phyloP scores from a whole-genome alignment of 768 basidiomycete genomes.

The Termitomyces sp. region DNA sequence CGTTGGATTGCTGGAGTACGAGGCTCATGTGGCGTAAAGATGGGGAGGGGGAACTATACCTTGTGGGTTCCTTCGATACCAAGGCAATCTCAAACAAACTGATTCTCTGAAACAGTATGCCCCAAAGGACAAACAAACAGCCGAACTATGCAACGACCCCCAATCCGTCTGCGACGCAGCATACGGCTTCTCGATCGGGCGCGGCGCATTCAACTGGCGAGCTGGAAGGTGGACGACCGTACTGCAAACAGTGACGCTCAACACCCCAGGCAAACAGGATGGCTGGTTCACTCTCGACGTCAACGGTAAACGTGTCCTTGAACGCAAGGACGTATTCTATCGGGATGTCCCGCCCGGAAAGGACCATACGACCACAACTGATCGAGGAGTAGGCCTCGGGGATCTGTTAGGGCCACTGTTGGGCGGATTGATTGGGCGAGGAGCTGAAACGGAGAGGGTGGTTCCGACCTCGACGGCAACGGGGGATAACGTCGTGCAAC shows the following conservation, averaged over 20 bases:
- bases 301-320: slow-evolving; percentile 52
- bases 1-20: slow-evolving; percentile 76
- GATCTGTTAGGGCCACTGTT: slow-evolving; percentile 10
- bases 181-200: slow-evolving; percentile 75
- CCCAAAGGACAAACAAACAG: slow-evolving; percentile 65
- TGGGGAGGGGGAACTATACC: slow-evolving; percentile 74
- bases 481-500: background rate
- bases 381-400: background rate
- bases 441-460: background rate
- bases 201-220: slow-evolving; percentile 64
- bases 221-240: slow-evolving; percentile 70
- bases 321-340: slow-evolving; percentile 59
- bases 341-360: slow-evolving; percentile 33
- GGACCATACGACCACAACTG: background rate
- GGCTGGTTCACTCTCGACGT: slow-evolving; percentile 64
- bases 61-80: slow-evolving; percentile 40
- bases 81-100: background rate
- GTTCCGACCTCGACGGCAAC: background rate
- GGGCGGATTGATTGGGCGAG: slow-evolving; percentile 5
- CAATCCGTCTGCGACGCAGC: slow-evolving; percentile 57
- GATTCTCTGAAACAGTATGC: slow-evolving; percentile 51
- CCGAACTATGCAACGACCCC: slow-evolving; percentile 52
- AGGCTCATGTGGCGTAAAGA: slow-evolving; percentile 76
- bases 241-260: slow-evolving; percentile 65
- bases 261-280: slow-evolving; percentile 69